These are phyloP conservation scores for Fusarium nygamai DNA, from an alignment of 2,329 filamentous ascomycete genomes.

Conservation along the genomic window DNA sequence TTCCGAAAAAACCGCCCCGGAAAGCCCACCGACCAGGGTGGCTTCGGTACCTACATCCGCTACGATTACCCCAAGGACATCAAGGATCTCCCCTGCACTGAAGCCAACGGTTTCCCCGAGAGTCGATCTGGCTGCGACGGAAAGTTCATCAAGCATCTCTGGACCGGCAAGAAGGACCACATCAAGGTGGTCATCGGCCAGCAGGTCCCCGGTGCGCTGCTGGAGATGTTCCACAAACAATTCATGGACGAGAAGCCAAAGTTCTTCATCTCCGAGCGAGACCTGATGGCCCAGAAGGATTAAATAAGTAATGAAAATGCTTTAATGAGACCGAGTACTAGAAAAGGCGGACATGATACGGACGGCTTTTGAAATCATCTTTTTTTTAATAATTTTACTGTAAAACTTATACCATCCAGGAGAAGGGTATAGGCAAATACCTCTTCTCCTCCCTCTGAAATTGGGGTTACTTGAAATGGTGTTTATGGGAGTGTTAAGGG, in stretches of 20 bases:
- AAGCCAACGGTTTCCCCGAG: slow-evolving; percentile 57
- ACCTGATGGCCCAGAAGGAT: slow-evolving; percentile 45
- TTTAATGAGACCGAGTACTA: slow-evolving; percentile 34
- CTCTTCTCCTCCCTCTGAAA: slow-evolving; percentile 13
- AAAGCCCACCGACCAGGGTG: slow-evolving; percentile 55
- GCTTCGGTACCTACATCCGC: slow-evolving; percentile 55
- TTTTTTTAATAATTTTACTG: slow-evolving; percentile 43
- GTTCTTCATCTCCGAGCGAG: slow-evolving; percentile 50
- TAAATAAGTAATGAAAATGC: slow-evolving; percentile 36
- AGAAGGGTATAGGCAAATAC: slow-evolving; percentile 24
- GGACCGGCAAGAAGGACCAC: slow-evolving; percentile 53
- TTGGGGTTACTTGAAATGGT: slow-evolving; percentile 35
- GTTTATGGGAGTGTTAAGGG: slow-evolving; percentile 39
- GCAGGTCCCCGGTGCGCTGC: slow-evolving; percentile 50
- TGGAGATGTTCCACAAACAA: slow-evolving; percentile 51
- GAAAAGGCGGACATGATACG: slow-evolving; percentile 31
- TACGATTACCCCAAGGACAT: slow-evolving; percentile 55
- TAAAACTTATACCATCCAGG: slow-evolving; percentile 37
- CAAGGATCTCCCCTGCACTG: slow-evolving; percentile 52
- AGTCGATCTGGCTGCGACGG: slow-evolving; percentile 51
- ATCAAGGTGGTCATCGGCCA: slow-evolving; percentile 53
- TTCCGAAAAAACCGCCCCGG: slow-evolving; percentile 50
- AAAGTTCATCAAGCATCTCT: slow-evolving; percentile 55
- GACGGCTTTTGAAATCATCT: slow-evolving; percentile 30
- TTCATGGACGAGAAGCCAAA: slow-evolving; percentile 47